These are phyloP conservation scores for Colletotrichum horii DNA, from an alignment of 2,329 filamentous ascomycete genomes.

Conservation along the genomic window DNA sequence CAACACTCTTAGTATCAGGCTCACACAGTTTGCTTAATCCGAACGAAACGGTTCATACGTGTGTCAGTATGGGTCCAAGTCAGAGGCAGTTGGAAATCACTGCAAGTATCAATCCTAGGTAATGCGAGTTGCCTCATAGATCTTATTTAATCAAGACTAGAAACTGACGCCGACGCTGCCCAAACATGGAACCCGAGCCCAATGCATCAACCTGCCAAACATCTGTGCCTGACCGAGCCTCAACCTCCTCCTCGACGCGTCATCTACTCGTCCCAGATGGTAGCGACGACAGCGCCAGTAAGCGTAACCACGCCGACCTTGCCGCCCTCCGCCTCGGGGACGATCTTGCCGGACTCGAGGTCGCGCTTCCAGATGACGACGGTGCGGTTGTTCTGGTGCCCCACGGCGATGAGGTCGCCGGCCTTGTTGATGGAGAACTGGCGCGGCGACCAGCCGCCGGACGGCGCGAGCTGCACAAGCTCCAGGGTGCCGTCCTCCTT, in stretches of 20 bases:
- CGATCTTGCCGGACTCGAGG: conserved; percentile 18
- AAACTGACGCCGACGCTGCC: background rate
- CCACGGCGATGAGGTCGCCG: conserved; percentile 18
- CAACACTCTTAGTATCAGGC: background rate
- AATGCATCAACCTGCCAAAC: background rate
- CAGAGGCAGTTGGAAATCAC: background rate
- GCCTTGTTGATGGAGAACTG: conserved; percentile 23
- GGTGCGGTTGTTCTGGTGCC: conserved; percentile 22
- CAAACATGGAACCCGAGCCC: background rate
- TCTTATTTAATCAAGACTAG: background rate
- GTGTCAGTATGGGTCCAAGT: background rate
- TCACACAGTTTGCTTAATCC: too few species aligned
- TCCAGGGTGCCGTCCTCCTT: conserved; percentile 21
- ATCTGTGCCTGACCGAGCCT: background rate
- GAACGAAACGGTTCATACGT: background rate
- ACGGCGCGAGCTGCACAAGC: conserved; percentile 21
- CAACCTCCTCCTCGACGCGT: background rate
- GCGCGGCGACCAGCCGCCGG: conserved; percentile 21
- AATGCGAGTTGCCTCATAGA: background rate
- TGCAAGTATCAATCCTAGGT: rapidly evolving
- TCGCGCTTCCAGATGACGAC: conserved; percentile 24
- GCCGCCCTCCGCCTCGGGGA: conserved; percentile 23
- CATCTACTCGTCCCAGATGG: conserved; percentile 22
- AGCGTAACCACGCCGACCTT: conserved; percentile 22
- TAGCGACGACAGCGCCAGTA: conserved; percentile 22